Conservation (phyloP, 352 stramenopile genomes). For the Peronospora farinosa region DNA sequence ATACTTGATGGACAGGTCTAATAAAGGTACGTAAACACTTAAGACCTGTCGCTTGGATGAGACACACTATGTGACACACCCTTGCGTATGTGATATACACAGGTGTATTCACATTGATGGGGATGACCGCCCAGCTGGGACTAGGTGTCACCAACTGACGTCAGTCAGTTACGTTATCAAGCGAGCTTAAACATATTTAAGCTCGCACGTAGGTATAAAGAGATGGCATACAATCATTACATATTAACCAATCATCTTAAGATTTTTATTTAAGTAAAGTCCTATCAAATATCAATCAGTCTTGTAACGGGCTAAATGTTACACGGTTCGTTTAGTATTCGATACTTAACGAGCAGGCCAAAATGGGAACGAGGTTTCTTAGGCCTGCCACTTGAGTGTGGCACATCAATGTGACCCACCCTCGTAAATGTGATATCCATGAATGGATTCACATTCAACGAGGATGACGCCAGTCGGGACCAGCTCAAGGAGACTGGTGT, state of each 20-base stretch:
- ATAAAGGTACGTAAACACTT: background rate
- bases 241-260: background rate
- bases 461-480: too few relatives aligned
- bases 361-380: too few relatives aligned
- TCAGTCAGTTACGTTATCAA: background rate
- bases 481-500: too few relatives aligned
- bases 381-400: too few relatives aligned
- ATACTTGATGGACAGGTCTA: background rate
- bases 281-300: background rate
- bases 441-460: too few relatives aligned
- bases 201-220: background rate
- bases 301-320: too few relatives aligned
- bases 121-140: background rate
- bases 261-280: background rate
- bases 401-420: too few relatives aligned
- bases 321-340: too few relatives aligned
- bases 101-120: background rate
- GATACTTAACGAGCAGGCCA: too few relatives aligned
- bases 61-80: background rate
- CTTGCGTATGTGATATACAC: background rate
- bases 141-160: background rate
- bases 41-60: too few relatives aligned
- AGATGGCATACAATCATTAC: background rate
- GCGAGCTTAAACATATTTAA: background rate
- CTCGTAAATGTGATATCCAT: too few relatives aligned